phyloP scores from a whole-genome alignment of 352 stramenopile species.

The Pythium aphanidermatum region DNA sequence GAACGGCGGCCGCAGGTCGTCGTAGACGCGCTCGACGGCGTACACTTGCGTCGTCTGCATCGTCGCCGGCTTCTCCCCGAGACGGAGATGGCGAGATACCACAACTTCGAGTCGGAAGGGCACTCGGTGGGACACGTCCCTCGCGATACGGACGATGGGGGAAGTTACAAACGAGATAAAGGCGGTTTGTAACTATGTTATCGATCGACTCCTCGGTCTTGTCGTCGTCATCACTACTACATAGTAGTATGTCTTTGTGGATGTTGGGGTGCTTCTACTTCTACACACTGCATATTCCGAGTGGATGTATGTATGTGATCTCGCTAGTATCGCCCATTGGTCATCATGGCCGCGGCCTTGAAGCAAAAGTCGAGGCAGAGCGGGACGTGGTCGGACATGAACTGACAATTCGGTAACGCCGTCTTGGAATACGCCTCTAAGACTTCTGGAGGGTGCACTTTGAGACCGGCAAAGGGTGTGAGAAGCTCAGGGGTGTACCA shows the following conservation, averaged over 20 bases:
- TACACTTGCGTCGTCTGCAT: constrained; percentile 88
- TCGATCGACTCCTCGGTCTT: not conserved
- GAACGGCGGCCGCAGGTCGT: constrained; percentile 79
- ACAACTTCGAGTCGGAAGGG: no score
- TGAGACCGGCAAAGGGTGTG: constrained; percentile 90
- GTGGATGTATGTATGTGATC: not conserved
- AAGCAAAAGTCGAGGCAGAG: constrained; percentile 87
- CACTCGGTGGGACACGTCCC: no score
- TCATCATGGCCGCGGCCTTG: constrained; percentile 38
- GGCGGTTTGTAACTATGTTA: no score
- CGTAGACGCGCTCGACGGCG: constrained; percentile 81
- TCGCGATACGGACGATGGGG: no score
- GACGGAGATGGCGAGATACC: no score
- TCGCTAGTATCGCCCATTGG: constrained; percentile 24
- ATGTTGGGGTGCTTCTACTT: not conserved
- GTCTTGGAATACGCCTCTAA: constrained; percentile 87
- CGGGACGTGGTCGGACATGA: constrained; percentile 95
- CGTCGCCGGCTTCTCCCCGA: not conserved
- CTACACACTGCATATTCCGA: constrained; percentile 10
- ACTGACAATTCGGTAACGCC: constrained; percentile 94
- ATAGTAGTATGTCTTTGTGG: constrained; percentile 6
- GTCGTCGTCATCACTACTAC: constrained; percentile 14
- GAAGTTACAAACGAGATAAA: no score
- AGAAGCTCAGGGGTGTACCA: constrained; percentile 95
- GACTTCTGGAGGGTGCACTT: constrained; percentile 88